Conservation (phyloP, 192 early-diverging fungal species). For the Jimgerdemannia lactiflua region DNA sequence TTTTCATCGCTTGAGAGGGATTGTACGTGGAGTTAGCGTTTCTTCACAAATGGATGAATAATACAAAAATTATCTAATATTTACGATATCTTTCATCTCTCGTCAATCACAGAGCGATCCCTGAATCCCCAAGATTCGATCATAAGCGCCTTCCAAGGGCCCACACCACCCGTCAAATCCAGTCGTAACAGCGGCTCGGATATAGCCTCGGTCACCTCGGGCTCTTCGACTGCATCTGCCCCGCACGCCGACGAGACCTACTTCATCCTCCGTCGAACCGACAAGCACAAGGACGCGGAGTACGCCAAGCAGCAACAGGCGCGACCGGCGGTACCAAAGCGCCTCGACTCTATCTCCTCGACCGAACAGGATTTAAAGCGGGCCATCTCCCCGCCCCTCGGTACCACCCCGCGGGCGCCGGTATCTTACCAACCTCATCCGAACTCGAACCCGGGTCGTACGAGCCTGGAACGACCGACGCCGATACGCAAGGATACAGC, state of each 20-base stretch:
- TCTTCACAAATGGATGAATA: neutral
- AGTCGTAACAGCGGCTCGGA: slow-evolving; percentile 24
- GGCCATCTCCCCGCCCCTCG: neutral
- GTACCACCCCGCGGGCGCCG: neutral
- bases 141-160: slow-evolving; percentile 11
- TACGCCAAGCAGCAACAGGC: neutral
- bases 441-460: neutral
- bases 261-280: slow-evolving; percentile 15
- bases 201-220: slow-evolving; percentile 17
- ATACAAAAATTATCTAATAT: neutral
- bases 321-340: neutral
- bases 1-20: neutral
- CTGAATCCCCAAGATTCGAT: slow-evolving; percentile 12
- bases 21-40: too few species aligned
- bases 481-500: neutral
- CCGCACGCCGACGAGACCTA: slow-evolving; percentile 23
- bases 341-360: neutral
- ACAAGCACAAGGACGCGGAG: neutral
- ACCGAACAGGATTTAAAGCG: neutral
- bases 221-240: slow-evolving; percentile 14
- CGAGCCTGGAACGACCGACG: neutral
- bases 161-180: slow-evolving; percentile 3
- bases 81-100: slow-evolving; percentile 2
- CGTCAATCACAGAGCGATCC: slow-evolving; percentile 11
- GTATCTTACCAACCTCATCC: neutral